Percentiles rank a stretch among this genome's conserved stretches.
Conservation (phyloP, 2,329 filamentous ascomycete species). For the Myriosclerotinia curreyana region DNA sequence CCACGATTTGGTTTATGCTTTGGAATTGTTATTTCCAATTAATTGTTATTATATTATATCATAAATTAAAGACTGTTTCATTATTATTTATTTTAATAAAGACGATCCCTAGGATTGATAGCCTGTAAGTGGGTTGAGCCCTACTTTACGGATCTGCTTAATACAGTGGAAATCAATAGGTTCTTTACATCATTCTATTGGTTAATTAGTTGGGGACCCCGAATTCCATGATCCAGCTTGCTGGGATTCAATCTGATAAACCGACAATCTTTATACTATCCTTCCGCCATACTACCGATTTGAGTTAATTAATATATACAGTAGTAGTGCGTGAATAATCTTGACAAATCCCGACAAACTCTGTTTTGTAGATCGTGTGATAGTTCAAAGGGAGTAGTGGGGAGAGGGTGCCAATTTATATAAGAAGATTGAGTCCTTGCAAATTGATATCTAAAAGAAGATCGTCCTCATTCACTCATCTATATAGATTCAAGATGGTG, state of each 20-base stretch:
- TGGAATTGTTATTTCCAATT: background rate
- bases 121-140: no score
- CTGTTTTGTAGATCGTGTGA: background rate
- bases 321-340: background rate
- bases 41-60: no score
- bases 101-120: no score
- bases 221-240: background rate
- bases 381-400: background rate
- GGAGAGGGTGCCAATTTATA: background rate
- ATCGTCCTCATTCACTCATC: background rate
- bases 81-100: no score
- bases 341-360: background rate
- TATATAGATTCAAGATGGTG: background rate
- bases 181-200: background rate
- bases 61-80: no score
- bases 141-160: background rate
- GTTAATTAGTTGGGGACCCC: background rate
- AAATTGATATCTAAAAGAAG: background rate
- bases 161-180: background rate
- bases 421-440: slow-evolving; percentile 4
- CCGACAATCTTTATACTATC: background rate
- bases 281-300: background rate
- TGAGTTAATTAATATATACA: no score
- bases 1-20: background rate
- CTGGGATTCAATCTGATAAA: background rate